These are phyloP conservation scores for Nakazawaea sp. DNA, from an alignment of 805 yeast genomes.

Conservation along the genomic window DNA sequence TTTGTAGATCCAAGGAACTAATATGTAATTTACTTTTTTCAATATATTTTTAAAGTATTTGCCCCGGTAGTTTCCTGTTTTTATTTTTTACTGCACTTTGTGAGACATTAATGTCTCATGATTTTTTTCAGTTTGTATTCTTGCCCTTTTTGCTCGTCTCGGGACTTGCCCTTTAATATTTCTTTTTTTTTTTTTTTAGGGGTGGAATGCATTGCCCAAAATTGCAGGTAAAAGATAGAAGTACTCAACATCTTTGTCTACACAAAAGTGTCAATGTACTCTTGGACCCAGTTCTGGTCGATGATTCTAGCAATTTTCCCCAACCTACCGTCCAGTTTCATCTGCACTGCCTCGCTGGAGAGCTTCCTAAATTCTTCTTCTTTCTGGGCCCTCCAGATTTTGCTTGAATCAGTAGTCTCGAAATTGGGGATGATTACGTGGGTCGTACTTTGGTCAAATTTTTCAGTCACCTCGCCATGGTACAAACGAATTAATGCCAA, in stretches of 20 bases:
- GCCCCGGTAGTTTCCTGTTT: no score
- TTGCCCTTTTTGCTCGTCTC: no score
- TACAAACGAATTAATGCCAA: constrained; percentile 26
- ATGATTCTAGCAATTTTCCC: constrained; percentile 29
- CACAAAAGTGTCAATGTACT: background rate
- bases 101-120: no score
- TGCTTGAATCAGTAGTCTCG: background rate
- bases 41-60: no score
- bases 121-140: no score
- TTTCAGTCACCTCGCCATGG: constrained; percentile 34
- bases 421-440: constrained; percentile 30
- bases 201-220: background rate
- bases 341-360: background rate
- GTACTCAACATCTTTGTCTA: no score
- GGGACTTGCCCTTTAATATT: no score
- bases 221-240: no score
- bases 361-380: constrained; percentile 4
- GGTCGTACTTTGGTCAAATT: constrained; percentile 25
- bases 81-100: no score
- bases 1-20: no score
- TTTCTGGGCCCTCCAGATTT: constrained; percentile 3
- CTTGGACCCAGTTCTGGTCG: constrained; percentile 16
- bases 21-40: no score
- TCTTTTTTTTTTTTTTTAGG: no score
- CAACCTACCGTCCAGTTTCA: constrained; percentile 7